Evolutionary conservation across 1,139 yeast species (phyloP).

Genomic region (Yamadazyma sp.): DNA sequence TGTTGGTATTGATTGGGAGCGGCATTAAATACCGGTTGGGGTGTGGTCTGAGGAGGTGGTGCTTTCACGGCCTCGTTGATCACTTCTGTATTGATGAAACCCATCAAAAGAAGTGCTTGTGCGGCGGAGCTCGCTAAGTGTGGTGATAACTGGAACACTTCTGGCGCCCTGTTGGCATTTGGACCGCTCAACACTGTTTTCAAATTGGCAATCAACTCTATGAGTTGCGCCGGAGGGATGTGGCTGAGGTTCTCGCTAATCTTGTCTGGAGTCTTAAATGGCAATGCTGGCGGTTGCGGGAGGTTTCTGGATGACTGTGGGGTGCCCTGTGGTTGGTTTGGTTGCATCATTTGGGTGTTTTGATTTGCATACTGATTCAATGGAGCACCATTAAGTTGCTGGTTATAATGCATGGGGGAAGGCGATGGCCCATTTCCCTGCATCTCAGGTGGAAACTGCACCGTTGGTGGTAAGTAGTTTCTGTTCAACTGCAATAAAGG

Average conservation of each 20-base stretch:
- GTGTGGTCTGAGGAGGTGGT: constrained; percentile 23
- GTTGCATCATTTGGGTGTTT: neutral
- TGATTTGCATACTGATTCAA: constrained; percentile 4
- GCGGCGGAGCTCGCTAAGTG: constrained; percentile 65
- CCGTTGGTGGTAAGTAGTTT: constrained; percentile 51
- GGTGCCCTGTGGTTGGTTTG: neutral
- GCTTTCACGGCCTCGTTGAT: constrained; percentile 48
- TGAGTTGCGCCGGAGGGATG: constrained; percentile 67
- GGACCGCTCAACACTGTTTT: constrained; percentile 54
- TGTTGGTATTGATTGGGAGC: constrained; percentile 15
- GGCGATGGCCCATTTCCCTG: constrained; percentile 9
- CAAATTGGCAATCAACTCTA: constrained; percentile 64
- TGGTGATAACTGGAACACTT: constrained; percentile 55
- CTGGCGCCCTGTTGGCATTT: constrained; percentile 49
- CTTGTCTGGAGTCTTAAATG: constrained; percentile 50
- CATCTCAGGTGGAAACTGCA: constrained; percentile 56
- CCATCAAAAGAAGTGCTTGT: constrained; percentile 76
- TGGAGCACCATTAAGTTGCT: neutral
- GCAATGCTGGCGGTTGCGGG: constrained; percentile 47
- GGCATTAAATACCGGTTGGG: constrained; percentile 19
- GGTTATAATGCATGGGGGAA: constrained; percentile 1
- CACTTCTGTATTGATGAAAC: constrained; percentile 65
- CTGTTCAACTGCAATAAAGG: constrained; percentile 44
- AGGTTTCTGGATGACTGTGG: constrained; percentile 19
- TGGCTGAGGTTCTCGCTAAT: constrained; percentile 56